Evolutionary conservation across 208 protist species (phyloP).

Genomic region (Sergeia podlipaevii): DNA sequence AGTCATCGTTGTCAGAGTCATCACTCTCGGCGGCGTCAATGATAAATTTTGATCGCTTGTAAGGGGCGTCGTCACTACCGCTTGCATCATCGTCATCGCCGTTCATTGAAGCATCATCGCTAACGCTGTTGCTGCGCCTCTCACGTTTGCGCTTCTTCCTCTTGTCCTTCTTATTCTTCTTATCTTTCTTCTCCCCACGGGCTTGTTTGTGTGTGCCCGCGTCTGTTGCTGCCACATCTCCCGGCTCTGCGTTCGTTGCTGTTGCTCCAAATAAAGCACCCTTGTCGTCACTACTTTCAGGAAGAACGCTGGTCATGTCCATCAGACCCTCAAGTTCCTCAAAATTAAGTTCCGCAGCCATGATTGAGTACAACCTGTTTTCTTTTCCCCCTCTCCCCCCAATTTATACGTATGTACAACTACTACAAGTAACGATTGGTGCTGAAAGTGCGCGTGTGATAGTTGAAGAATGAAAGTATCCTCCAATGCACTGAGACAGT

Average conservation of each 20-base stretch:
- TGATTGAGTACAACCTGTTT: too few species aligned
- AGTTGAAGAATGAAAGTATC: too few species aligned
- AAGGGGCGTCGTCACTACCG: constrained; percentile 11
- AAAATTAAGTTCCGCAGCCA: constrained; percentile 67
- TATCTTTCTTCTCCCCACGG: constrained; percentile 15
- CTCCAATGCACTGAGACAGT: too few species aligned
- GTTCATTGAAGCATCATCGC: constrained; percentile 15
- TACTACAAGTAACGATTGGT: too few species aligned
- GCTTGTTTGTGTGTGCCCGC: constrained; percentile 11
- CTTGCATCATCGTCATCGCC: constrained; percentile 21
- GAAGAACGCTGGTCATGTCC: constrained; percentile 4
- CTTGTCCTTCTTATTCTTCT: constrained; percentile 27
- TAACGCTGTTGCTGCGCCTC: constrained; percentile 12
- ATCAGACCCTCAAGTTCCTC: constrained; percentile 70
- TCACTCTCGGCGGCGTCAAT: constrained; percentile 42
- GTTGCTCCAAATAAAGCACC: too few species aligned
- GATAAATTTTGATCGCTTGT: constrained; percentile 32
- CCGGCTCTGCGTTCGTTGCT: not conserved
- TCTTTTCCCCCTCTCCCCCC: too few species aligned
- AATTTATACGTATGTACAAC: too few species aligned
- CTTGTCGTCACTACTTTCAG: not conserved
- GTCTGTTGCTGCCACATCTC: not conserved
- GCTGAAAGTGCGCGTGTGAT: too few species aligned
- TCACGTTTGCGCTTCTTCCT: constrained; percentile 7
- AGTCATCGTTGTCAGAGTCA: constrained; percentile 17